These are phyloP conservation scores for Monosporozyma aerobia DNA, from an alignment of 805 yeast genomes.

Conservation along the genomic window DNA sequence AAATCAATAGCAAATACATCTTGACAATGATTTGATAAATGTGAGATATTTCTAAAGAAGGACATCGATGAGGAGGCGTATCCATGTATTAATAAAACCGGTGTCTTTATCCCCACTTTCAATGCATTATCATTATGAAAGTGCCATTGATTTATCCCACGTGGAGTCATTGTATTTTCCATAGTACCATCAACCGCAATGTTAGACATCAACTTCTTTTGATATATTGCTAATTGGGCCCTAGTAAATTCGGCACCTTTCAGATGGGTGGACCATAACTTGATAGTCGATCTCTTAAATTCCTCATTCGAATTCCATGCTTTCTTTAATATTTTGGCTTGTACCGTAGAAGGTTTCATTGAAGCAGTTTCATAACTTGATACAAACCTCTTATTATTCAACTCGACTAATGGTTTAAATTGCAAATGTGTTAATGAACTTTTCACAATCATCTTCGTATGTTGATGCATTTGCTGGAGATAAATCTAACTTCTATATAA, in stretches of 20 bases:
- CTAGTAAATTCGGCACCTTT: neutral
- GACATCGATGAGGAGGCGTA: constrained; percentile 86
- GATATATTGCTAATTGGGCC: constrained; percentile 10
- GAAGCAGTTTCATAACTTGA: neutral
- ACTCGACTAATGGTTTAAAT: neutral
- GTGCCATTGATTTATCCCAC: constrained; percentile 27
- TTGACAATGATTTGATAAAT: constrained; percentile 36
- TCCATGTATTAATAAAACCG: constrained; percentile 67
- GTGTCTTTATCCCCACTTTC: constrained; percentile 14
- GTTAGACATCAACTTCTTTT: constrained; percentile 15
- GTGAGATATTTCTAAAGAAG: constrained; percentile 60
- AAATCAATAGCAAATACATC: constrained; percentile 61
- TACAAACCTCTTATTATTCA: neutral
- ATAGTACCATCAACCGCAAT: constrained; percentile 1
- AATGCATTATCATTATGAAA: constrained; percentile 15
- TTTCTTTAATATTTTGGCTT: constrained; percentile 1
- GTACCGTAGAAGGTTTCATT: neutral
- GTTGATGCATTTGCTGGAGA: neutral
- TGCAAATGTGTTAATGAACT: neutral
- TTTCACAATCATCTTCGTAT: neutral
- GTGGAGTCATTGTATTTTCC: constrained; percentile 12
- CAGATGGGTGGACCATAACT: constrained; percentile 7
- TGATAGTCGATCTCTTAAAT: constrained; percentile 1
- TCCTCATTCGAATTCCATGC: constrained; percentile 1
- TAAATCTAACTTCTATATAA: too few species aligned